Base-by-base conservation (phyloP, 2,329 filamentous ascomycete species). In the Pestalotiopsis sp. region DNA sequence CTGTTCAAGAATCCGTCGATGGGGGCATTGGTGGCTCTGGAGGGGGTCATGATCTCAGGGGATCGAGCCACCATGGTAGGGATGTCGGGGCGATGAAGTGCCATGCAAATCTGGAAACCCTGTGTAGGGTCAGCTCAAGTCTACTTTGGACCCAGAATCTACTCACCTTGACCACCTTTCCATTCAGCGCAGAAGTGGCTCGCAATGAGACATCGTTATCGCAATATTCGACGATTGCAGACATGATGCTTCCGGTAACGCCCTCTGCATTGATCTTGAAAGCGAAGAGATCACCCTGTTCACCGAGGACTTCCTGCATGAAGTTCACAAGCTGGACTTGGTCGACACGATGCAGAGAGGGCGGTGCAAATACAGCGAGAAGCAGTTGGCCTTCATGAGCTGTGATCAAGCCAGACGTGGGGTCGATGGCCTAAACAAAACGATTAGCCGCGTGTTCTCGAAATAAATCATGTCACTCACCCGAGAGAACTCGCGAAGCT, bases 371-470 rank as follows among this genome's bases (percentile, higher is more conserved):
- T 26, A 86, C 84, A n/a, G 81, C 83, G 11, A 89, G 75, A 67
- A 83, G 78, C 52, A 89, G 75, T 73, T 89, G 86, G 20, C 86
- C 88, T 77, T 90, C 87, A 69, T 86, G 83, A 61, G 82, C 78
- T 20, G 83, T 75, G 39, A 77, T 75, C 56, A 73, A 70, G 24
- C 73, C 71, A 6, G 74, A 73, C 13, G 70, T 72, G 10, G 76
- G 76, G 24, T 75, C 74, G 40, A 78, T 67, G 20, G 75, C 67
- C 77, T 80, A 35, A 11, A 14, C 9, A 48, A 30, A 20, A 35
- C 24, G 5, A 22, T 72, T 68, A 73, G 69, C 38, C 22, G 56
- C 10, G 30, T 5, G 14, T n/a, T 7, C 4, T 39, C 11, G 4
- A 20, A 5, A 22, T 55, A 10, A 24, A 38, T 56, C 22, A 44